Evolutionary conservation across 164 flowering plant species (phyloP).

Genomic region (Saururus chinensis): DNA sequence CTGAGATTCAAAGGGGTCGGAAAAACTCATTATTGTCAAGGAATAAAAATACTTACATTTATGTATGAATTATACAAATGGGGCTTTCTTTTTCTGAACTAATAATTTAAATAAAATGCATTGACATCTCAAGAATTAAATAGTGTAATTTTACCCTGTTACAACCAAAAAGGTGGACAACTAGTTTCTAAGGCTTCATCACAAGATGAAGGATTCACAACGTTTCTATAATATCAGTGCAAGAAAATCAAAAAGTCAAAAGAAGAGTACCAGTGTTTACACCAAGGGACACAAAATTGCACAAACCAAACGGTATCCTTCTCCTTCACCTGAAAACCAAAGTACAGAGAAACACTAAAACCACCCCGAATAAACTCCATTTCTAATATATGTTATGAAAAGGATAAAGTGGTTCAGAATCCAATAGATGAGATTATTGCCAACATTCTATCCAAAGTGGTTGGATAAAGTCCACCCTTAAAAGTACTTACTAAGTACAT

Average conservation of each 20-base stretch:
- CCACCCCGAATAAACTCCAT: neutral
- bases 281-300: conserved; percentile 95
- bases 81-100: neutral
- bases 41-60: neutral
- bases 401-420: neutral
- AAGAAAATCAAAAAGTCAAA: neutral
- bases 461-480: too few relatives aligned
- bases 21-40: neutral
- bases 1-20: conserved; percentile 27
- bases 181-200: neutral
- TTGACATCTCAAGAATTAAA: neutral
- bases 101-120: neutral
- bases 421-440: too few relatives aligned
- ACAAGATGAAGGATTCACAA: neutral
- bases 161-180: neutral
- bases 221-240: neutral
- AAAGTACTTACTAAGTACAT: too few relatives aligned
- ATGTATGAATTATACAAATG: neutral
- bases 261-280: conserved; percentile 84
- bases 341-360: neutral
- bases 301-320: conserved; percentile 97
- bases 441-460: too few relatives aligned
- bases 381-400: neutral
- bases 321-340: conserved; percentile 65
- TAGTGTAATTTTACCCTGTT: too few relatives aligned